Evolutionary conservation across 805 yeast species (phyloP), one percentile per base, ranked within the genome.

Genomic region (Saccharomycopsis sp.): DNA sequence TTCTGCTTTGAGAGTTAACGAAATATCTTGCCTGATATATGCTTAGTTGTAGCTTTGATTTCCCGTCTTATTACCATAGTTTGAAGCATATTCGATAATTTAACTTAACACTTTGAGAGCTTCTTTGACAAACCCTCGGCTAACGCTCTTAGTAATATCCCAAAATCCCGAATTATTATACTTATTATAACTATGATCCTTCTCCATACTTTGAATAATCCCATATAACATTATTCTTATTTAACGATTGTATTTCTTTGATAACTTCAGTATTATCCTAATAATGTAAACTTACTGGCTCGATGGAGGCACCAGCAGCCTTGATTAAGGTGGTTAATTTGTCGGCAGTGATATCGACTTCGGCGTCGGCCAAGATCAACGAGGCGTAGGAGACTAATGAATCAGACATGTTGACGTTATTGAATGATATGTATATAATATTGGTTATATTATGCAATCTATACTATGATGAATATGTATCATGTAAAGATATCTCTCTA

Each of bases 371-470:
- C 78, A 93, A 84, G 81, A 93, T 91, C 78, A 93, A 86, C 74
- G 98, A 97, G 77, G 99, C 98, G 88, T 90, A 91, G 70, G 97
- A 88, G 75, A 90, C 89, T 75, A 93, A 85, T 73, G 96, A 84
- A 84, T 91, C 96, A 77, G 96, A 87, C 96, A 89, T 89, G 76
- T 69, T 76, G 60, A 23, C 9, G 17, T 25, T 44, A 44, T 44
- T 44, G 19, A 44, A 44, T 44, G 22, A 44, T n/a, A 29, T 29
- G 38, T 29, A 12, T 29, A 29, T 29, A 29, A 29, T 29, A 12
- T 29, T 29, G 38, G 12, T 29, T 29, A 29, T 29, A 29, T 29
- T 29, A 29, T 29, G 38, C 38, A 29, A 29, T 29, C 38, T 29
- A 29, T 29, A 29, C 38, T 29, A 29, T 29, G 12, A 29, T 29